A percentile compares a stretch with the other conserved stretches of the same genome.
Conservation (phyloP, 2,329 filamentous ascomycete species). For the Geosmithia flava region DNA sequence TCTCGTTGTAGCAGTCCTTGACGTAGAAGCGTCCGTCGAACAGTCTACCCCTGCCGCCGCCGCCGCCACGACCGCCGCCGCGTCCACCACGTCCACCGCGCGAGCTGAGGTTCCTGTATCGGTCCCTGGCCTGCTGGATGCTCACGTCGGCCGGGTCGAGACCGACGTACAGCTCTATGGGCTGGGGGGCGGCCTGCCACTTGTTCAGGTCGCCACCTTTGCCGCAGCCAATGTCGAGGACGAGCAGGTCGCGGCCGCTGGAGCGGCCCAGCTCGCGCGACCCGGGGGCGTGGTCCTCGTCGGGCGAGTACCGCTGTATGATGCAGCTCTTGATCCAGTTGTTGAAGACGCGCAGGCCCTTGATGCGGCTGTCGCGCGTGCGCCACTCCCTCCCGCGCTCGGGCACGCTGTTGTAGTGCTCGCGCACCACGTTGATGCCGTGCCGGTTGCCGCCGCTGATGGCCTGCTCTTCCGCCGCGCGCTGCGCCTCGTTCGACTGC, state of each 20-base stretch:
- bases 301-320: constrained; percentile 89
- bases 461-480: constrained; percentile 18
- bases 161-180: constrained; percentile 86
- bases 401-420: constrained; percentile 94
- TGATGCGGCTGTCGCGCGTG: constrained; percentile 87
- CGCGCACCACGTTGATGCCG: constrained; percentile 65
- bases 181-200: constrained; percentile 89
- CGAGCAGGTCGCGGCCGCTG: constrained; percentile 52
- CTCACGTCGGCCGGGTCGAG: constrained; percentile 87
- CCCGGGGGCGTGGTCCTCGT: constrained; percentile 57
- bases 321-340: constrained; percentile 98
- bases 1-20: constrained; percentile 86
- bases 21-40: constrained; percentile 83
- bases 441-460: constrained; percentile 10
- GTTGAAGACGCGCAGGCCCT: constrained; percentile 87
- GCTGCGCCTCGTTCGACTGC: constrained; percentile 22
- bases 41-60: constrained; percentile 32
- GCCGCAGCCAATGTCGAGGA: constrained; percentile 90
- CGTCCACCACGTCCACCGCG: constrained; percentile 40
- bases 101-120: constrained; percentile 62
- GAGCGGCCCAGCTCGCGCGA: constrained; percentile 39
- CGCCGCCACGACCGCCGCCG: constrained; percentile 33
- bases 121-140: constrained; percentile 78
- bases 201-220: constrained; percentile 94
- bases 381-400: constrained; percentile 92